A percentile compares a stretch with the other conserved stretches of the same genome.
Evolutionary conservation across 805 yeast species (phyloP).

Genomic region (Scheffersomyces spartinae): DNA sequence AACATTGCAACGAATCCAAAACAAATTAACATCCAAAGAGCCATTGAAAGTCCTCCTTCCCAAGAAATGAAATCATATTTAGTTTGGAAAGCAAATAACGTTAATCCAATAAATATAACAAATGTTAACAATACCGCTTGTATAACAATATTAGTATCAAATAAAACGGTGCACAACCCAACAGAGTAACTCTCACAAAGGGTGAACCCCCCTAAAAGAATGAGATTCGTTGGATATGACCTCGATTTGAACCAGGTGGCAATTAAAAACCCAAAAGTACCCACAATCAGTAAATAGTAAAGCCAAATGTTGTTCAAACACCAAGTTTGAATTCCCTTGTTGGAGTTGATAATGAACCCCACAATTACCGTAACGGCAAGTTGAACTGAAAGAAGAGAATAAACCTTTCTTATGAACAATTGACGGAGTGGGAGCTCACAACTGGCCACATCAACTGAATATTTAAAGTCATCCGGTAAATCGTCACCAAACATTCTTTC

Average conservation of each 20-base stretch:
- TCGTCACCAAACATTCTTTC: slow-evolving; percentile 21
- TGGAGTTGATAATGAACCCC: slow-evolving; percentile 38
- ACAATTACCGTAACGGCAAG: slow-evolving; percentile 47
- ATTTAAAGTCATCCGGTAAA: slow-evolving; percentile 72
- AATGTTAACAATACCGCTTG: slow-evolving; percentile 63
- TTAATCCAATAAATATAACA: slow-evolving; percentile 64
- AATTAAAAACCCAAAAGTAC: slow-evolving; percentile 53
- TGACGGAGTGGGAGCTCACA: slow-evolving; percentile 70
- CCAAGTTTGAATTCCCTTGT: slow-evolving; percentile 38
- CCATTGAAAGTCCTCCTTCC: slow-evolving; percentile 44
- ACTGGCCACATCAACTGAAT: slow-evolving; percentile 62
- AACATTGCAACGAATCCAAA: slow-evolving; percentile 62
- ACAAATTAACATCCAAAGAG: slow-evolving; percentile 58
- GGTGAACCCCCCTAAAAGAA: slow-evolving; percentile 57
- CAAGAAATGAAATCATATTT: slow-evolving; percentile 64
- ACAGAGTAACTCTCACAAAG: slow-evolving; percentile 61
- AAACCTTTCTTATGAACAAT: slow-evolving; percentile 69
- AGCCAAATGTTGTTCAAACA: slow-evolving; percentile 48
- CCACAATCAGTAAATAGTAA: slow-evolving; percentile 42
- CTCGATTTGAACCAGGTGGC: slow-evolving; percentile 54
- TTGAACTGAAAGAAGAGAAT: slow-evolving; percentile 57
- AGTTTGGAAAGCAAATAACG: slow-evolving; percentile 66
- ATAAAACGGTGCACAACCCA: slow-evolving; percentile 53
- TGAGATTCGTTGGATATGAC: slow-evolving; percentile 56
- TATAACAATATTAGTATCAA: slow-evolving; percentile 51